These are phyloP conservation scores for Xylariaceae sp. DNA, from an alignment of 2,329 filamentous ascomycete species.

Conservation along the genomic window DNA sequence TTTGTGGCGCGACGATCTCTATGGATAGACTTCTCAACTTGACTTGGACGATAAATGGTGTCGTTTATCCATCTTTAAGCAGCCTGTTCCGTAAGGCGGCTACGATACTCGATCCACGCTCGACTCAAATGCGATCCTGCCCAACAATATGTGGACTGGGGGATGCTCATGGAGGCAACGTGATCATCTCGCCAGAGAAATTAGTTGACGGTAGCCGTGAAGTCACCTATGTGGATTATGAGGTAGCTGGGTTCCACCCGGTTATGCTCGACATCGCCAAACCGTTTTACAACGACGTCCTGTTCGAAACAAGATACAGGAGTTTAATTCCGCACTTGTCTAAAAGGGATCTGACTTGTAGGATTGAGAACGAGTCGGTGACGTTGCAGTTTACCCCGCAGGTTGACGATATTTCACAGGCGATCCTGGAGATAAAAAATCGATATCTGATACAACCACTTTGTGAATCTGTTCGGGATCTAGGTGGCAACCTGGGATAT, in stretches of 20 bases:
- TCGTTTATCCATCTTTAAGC: not conserved
- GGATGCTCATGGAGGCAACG: constrained; percentile 6
- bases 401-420: constrained; percentile 6
- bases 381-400: not conserved
- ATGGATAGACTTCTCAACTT: constrained; percentile 3
- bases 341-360: not conserved
- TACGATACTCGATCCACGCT: not conserved
- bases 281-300: constrained; percentile 11
- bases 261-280: constrained; percentile 16
- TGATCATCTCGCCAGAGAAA: constrained; percentile 3
- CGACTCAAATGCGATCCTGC: not conserved
- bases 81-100: constrained; percentile 1
- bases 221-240: constrained; percentile 8
- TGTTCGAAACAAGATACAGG: constrained; percentile 5
- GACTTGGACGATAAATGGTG: constrained; percentile 3
- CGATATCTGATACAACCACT: constrained; percentile 13
- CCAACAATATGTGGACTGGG: constrained; percentile 12
- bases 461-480: not conserved
- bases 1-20: not conserved
- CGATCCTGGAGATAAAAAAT: constrained; percentile 13
- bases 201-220: not conserved
- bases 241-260: constrained; percentile 6
- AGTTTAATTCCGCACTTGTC: not conserved
- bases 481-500: constrained; percentile 1
- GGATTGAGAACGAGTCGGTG: not conserved